Evolutionary conservation across 345 rosid genomes (phyloP), one percentile per base, ranked within the genome.

Genomic region (Fremontodendron californicum): DNA sequence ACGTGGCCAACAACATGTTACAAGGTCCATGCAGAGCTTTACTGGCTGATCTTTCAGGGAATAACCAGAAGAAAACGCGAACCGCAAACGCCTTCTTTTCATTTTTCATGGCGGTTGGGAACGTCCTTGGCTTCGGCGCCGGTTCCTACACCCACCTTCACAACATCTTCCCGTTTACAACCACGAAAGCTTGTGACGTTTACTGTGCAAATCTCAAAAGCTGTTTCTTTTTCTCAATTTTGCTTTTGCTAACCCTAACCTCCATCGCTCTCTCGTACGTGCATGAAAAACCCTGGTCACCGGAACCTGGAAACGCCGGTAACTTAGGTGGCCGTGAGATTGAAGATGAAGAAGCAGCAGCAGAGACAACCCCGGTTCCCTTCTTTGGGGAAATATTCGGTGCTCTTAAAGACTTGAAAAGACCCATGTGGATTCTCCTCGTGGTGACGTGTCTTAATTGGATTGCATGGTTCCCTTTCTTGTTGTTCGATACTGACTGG

Each of bases 81-180:
- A 60, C 79, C 1, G 89, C 97, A 9, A 96, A 93, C 81, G 80
- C 87, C 2, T 82, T 87, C 71, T 96, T 79, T 78, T 89, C 99
- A 5, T 93, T 93, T 78, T 95, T 95, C 86, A 95, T 93, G 98
- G 97, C 98, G 33, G 85, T 95, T 5, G 98, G 99, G 5, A 92
- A 90, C 77, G 90, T 93, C 18, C 88, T 91, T 2, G 99, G 98
- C 3, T 96, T 73, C 81, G 96, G 91, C 40, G 90, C 93, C 3
- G 99, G 99, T 0, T 88, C 94, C 46, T 84, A 89, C 82, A 73
- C 82, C 19, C 76, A 80, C 54, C 84, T 95, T 15, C 82, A 90
- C 84, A 83, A 80, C 21, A 1, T 88, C 4, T 75, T 90, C 8
- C 96, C 99, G 0, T 95, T 95, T 85, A 84, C 99, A 1, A 77